Evolutionary conservation across 805 yeast genomes (phyloP).

Genomic region (Maudiozyma bulderi): DNA sequence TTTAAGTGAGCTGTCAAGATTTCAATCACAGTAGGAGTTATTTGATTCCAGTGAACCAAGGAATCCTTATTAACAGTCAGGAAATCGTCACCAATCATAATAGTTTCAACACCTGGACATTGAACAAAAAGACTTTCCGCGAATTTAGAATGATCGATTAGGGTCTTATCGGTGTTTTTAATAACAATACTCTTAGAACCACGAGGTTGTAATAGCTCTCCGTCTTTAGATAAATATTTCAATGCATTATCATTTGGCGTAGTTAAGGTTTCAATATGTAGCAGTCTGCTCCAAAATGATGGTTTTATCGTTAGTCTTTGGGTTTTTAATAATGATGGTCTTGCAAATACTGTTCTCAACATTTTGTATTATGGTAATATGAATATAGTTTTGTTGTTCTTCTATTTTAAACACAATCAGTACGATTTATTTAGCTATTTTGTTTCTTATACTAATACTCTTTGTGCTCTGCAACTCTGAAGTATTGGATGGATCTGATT

Average conservation of each 20-base stretch:
- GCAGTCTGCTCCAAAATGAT: conserved; percentile 9
- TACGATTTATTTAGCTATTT: too few relatives aligned
- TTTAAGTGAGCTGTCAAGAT: conserved; percentile 23
- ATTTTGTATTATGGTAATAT: not conserved
- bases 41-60: conserved; percentile 59
- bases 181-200: conserved; percentile 28
- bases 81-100: conserved; percentile 68
- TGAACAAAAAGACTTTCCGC: conserved; percentile 47
- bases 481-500: too few relatives aligned
- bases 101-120: conserved; percentile 47
- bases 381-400: not conserved
- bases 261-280: conserved; percentile 36
- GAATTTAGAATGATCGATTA: conserved; percentile 44
- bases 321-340: not conserved
- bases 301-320: not conserved
- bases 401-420: not conserved
- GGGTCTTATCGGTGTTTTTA: conserved; percentile 26
- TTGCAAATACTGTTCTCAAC: conserved; percentile 1
- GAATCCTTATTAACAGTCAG: conserved; percentile 63
- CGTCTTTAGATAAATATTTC: conserved; percentile 42
- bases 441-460: too few relatives aligned
- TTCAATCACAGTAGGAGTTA: conserved; percentile 51
- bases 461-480: too few relatives aligned
- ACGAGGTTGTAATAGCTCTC: conserved; percentile 25
- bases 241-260: conserved; percentile 74